These are phyloP conservation scores for Piloderma croceum DNA, from an alignment of 768 basidiomycete genomes.

Conservation along the genomic window DNA sequence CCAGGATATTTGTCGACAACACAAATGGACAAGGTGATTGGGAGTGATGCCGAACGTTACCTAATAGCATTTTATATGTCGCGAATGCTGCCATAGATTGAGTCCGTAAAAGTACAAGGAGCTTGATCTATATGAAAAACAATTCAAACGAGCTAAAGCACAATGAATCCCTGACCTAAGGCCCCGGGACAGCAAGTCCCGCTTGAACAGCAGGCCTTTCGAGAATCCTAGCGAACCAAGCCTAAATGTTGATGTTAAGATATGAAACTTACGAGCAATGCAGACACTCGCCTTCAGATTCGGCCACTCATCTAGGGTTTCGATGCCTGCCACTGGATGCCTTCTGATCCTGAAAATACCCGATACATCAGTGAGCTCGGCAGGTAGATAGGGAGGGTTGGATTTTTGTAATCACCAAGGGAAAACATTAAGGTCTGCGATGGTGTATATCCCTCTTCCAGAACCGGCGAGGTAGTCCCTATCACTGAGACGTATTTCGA, in stretches of 20 bases:
- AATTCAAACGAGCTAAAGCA: too few species aligned
- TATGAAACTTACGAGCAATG: neutral
- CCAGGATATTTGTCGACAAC: too few species aligned
- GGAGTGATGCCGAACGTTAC: too few species aligned
- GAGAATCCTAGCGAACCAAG: conserved; percentile 18
- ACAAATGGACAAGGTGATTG: too few species aligned
- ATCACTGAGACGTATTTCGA: conserved; percentile 39
- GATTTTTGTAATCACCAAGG: conserved; percentile 5
- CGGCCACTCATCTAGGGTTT: conserved; percentile 35
- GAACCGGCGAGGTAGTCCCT: conserved; percentile 44
- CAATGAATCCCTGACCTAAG: too few species aligned
- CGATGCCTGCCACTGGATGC: conserved; percentile 26
- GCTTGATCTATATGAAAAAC: too few species aligned
- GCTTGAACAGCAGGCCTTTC: conserved; percentile 16
- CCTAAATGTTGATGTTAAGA: conserved; percentile 6
- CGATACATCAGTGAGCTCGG: too few species aligned
- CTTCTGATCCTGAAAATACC: conserved; percentile 34
- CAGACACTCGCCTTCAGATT: conserved; percentile 26
- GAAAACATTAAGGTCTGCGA: conserved; percentile 36
- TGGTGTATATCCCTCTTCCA: conserved; percentile 33
- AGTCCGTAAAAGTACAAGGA: too few species aligned
- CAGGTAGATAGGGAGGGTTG: conserved; percentile 2
- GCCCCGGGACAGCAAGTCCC: conserved; percentile 14
- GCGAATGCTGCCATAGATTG: too few species aligned
- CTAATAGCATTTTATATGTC: too few species aligned